Conservation (phyloP, 2,329 filamentous ascomycete genomes). For the Trichoderma polysporum region DNA sequence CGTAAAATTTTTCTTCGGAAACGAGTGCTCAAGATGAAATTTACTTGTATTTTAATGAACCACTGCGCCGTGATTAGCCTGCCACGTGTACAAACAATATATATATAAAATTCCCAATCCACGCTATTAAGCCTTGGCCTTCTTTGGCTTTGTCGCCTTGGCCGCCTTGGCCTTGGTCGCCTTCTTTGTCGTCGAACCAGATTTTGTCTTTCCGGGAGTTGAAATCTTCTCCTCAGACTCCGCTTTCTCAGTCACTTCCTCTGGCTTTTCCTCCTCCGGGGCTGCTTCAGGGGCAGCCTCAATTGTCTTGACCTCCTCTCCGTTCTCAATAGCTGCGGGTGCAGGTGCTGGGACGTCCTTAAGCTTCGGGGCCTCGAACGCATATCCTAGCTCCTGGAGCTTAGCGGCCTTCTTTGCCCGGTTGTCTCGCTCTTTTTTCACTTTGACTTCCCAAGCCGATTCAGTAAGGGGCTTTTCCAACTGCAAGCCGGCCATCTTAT, state of each 20-base stretch:
- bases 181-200: slow-evolving; percentile 32
- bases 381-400: slow-evolving; percentile 79
- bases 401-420: slow-evolving; percentile 68
- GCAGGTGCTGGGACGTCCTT: slow-evolving; percentile 54
- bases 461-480: slow-evolving; percentile 72
- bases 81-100: background rate
- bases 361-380: slow-evolving; percentile 71
- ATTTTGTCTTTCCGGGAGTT: slow-evolving; percentile 24
- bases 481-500: slow-evolving; percentile 75
- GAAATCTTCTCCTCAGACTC: slow-evolving; percentile 27
- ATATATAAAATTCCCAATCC: background rate
- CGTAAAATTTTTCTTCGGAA: slow-evolving; percentile 21
- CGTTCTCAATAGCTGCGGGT: slow-evolving; percentile 41
- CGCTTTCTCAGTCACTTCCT: slow-evolving; percentile 23
- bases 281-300: slow-evolving; percentile 37
- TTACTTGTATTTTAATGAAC: slow-evolving; percentile 19
- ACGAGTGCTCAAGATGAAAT: background rate
- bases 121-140: slow-evolving; percentile 36
- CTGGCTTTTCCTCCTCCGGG: slow-evolving; percentile 28
- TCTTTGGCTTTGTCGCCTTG: slow-evolving; percentile 36
- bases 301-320: slow-evolving; percentile 36
- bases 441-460: slow-evolving; percentile 74
- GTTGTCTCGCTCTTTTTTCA: slow-evolving; percentile 70
- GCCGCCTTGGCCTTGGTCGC: slow-evolving; percentile 23
- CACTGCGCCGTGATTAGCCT: slow-evolving; percentile 19